phyloP scores from a whole-genome alignment of 495 filamentous ascomycete genomes.

The Aspergillus leporis region DNA sequence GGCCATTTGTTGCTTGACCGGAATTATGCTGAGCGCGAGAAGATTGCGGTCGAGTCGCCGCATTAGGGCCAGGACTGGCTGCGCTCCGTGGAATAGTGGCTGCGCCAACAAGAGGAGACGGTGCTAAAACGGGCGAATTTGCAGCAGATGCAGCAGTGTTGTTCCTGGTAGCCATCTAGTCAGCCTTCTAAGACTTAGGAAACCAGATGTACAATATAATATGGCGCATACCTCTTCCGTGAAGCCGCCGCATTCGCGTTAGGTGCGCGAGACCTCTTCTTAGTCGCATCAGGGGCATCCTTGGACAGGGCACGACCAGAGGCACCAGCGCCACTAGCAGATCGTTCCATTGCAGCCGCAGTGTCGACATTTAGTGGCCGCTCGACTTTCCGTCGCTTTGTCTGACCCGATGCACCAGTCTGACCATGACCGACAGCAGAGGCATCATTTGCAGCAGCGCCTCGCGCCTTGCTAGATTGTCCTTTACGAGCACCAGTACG shows the following conservation, averaged over 20 bases:
- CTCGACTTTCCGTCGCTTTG: conserved; percentile 82
- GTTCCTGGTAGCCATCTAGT: conserved; percentile 38
- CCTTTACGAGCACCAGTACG: conserved; percentile 55
- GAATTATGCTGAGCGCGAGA: conserved; percentile 71
- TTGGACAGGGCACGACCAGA: conserved; percentile 53
- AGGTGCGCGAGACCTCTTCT: conserved; percentile 69
- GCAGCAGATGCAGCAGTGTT: conserved; percentile 49
- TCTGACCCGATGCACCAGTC: conserved; percentile 29
- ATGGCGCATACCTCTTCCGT: conserved; percentile 67
- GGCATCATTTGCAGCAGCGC: conserved; percentile 35
- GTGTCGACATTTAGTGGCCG: conserved; percentile 50
- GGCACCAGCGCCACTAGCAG: conserved; percentile 58
- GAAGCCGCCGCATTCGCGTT: conserved; percentile 55
- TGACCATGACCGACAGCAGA: conserved; percentile 27
- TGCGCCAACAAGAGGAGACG: conserved; percentile 68
- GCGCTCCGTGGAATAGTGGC: conserved; percentile 53
- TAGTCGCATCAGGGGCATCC: conserved; percentile 61
- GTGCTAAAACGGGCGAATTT: conserved; percentile 68
- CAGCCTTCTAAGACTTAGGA: conserved; percentile 5
- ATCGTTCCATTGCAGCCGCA: conserved; percentile 66
- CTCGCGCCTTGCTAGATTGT: conserved; percentile 58
- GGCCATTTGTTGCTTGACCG: conserved; percentile 53
- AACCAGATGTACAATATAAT: conserved; percentile 2
- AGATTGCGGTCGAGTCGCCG: conserved; percentile 53
- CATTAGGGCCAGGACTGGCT: conserved; percentile 45